These are phyloP conservation scores for Clitopilus hobsonii DNA, from an alignment of 768 basidiomycete species.

Conservation along the genomic window DNA sequence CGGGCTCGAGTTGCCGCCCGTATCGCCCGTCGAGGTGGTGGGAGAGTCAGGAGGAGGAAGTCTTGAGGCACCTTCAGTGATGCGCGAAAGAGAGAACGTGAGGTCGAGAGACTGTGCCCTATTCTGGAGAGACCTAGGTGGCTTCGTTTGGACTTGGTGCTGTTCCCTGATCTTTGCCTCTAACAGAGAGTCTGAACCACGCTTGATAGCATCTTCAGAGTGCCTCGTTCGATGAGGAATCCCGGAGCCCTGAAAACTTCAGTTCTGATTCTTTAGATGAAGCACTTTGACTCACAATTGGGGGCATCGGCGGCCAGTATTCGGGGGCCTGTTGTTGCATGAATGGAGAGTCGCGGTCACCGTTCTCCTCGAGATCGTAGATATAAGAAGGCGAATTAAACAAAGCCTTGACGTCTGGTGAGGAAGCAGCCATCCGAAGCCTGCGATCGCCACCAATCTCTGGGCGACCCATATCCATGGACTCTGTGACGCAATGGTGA, in stretches of 20 bases:
- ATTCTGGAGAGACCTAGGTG: conserved; percentile 77
- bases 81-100: conserved; percentile 78
- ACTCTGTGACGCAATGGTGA: conserved; percentile 47
- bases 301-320: conserved; percentile 74
- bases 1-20: conserved; percentile 76
- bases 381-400: conserved; percentile 86
- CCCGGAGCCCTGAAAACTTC: conserved; percentile 57
- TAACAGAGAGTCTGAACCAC: conserved; percentile 79
- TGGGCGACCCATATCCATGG: conserved; percentile 69
- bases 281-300: conserved; percentile 61
- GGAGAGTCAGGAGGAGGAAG: conserved; percentile 75
- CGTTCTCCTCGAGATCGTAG: conserved; percentile 72
- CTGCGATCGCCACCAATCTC: conserved; percentile 72
- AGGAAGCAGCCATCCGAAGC: conserved; percentile 81
- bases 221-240: conserved; percentile 65
- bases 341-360: conserved; percentile 60
- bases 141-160: conserved; percentile 57
- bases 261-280: too few relatives aligned
- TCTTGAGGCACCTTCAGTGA: conserved; percentile 61
- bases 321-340: conserved; percentile 50
- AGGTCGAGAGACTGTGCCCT: conserved; percentile 89
- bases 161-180: conserved; percentile 83
- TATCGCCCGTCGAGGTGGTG: conserved; percentile 71
- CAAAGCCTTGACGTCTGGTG: conserved; percentile 92
- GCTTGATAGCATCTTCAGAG: conserved; percentile 72